Evolutionary conservation across 2,329 filamentous ascomycete species (phyloP).

Genomic region (Colletotrichum paranaense): DNA sequence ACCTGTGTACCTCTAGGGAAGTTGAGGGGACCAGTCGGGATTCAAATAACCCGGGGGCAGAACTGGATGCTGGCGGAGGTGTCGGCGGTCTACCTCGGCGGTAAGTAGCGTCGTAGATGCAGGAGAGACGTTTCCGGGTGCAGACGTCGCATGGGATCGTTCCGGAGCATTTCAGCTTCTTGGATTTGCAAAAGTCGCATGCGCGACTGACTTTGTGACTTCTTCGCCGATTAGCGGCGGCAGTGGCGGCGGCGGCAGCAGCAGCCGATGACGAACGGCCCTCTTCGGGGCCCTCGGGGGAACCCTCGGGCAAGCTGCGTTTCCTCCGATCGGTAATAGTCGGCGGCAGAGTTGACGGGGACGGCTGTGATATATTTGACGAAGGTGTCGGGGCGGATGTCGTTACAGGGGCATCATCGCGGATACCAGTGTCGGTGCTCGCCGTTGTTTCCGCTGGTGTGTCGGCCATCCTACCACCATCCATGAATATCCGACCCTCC

Average conservation of each 20-base stretch:
- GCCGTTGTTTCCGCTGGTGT: constrained; percentile 1
- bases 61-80: constrained; percentile 39
- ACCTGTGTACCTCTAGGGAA: neutral
- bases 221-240: constrained; percentile 22
- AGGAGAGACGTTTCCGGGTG: constrained; percentile 41
- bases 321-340: constrained; percentile 5
- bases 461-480: constrained; percentile 27
- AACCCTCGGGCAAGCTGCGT: constrained; percentile 6
- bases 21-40: neutral
- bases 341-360: neutral
- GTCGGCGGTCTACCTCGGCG: constrained; percentile 50
- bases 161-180: constrained; percentile 51
- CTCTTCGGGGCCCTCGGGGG: neutral
- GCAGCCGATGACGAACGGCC: neutral
- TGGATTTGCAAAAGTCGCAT: constrained; percentile 51
- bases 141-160: constrained; percentile 49
- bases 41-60: neutral
- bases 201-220: constrained; percentile 49
- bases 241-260: neutral
- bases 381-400: constrained; percentile 13
- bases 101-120: constrained; percentile 50
- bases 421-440: neutral
- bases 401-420: neutral
- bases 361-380: constrained; percentile 8
- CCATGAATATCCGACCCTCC: constrained; percentile 25